Conservation (phyloP, 306 rosid species). For the Sicyos edulis region DNA sequence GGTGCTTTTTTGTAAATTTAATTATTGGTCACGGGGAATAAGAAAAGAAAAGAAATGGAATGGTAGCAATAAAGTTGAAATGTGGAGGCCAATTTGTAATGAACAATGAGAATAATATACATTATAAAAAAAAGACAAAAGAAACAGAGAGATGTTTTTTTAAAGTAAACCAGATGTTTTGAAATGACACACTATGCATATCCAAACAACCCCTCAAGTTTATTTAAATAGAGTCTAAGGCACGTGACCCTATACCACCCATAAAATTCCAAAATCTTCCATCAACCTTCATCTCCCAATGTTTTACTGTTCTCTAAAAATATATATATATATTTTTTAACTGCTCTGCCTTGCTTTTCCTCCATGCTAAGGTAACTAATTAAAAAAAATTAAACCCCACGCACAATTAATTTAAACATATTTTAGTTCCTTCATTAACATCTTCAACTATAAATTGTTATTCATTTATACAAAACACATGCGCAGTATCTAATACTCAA, state of each 20-base stretch:
- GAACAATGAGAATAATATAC: neutral
- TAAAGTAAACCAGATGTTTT: neutral
- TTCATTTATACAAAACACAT: too few species aligned
- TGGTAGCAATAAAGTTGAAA: neutral
- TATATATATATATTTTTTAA: neutral
- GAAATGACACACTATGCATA: neutral
- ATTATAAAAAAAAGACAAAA: neutral
- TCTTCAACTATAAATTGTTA: neutral
- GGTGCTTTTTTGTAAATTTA: too few species aligned
- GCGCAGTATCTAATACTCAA: too few species aligned
- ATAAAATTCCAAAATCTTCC: slow-evolving; percentile 9
- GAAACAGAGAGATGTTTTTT: neutral
- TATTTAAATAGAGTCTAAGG: slow-evolving; percentile 4
- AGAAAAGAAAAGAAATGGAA: neutral
- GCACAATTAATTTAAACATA: neutral
- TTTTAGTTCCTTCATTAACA: neutral
- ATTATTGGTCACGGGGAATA: slow-evolving; percentile 9
- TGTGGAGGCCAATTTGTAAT: slow-evolving; percentile 4
- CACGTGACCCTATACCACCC: slow-evolving; percentile 12
- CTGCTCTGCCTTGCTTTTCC: neutral
- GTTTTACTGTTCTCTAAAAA: neutral
- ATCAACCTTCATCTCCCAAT: neutral
- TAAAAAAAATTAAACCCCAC: neutral
- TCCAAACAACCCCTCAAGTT: neutral
- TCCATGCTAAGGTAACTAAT: neutral